Evolutionary conservation across 202 grass and related monocot genomes (phyloP).

Genomic region (Zizania palustris): DNA sequence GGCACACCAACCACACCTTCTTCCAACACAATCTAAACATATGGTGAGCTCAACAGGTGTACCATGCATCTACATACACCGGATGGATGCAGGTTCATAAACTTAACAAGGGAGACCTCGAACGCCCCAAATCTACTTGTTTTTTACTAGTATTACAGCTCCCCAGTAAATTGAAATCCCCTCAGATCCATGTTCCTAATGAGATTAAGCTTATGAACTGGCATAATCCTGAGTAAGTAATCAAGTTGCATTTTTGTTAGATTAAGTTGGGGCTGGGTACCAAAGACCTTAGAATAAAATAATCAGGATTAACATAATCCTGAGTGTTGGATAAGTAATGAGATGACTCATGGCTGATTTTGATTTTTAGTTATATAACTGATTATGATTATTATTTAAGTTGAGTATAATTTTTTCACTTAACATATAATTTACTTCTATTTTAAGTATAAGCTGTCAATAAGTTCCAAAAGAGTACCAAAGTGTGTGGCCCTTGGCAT

Average conservation of each 20-base stretch:
- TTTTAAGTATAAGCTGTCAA: no score
- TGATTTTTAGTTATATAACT: no score
- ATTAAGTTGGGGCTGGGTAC: slow-evolving; percentile 30
- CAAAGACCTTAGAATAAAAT: no score
- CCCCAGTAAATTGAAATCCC: slow-evolving; percentile 57
- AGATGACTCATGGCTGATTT: no score
- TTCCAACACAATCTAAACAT: slow-evolving; percentile 26
- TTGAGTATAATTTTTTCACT: no score
- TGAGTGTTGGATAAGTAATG: no score
- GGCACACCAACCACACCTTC: slow-evolving; percentile 35
- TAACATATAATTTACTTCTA: no score
- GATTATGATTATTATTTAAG: no score
- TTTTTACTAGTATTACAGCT: slow-evolving; percentile 43
- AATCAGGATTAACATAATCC: no score
- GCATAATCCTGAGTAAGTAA: slow-evolving; percentile 39
- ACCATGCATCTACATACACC: slow-evolving; percentile 37
- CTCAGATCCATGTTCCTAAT: slow-evolving; percentile 41
- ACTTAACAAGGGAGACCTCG: slow-evolving; percentile 40
- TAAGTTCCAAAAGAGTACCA: slow-evolving; percentile 21
- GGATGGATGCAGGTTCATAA: slow-evolving; percentile 56
- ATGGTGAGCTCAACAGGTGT: slow-evolving; percentile 39
- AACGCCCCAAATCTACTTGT: slow-evolving; percentile 41
- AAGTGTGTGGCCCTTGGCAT: slow-evolving; percentile 39
- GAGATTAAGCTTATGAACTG: no score
- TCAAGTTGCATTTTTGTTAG: slow-evolving; percentile 29